Percentiles rank a stretch among this genome's conserved stretches.
These are phyloP conservation scores for Ensete glaucum DNA, from an alignment of 176 grass and related monocot genomes.

Conservation along the genomic window DNA sequence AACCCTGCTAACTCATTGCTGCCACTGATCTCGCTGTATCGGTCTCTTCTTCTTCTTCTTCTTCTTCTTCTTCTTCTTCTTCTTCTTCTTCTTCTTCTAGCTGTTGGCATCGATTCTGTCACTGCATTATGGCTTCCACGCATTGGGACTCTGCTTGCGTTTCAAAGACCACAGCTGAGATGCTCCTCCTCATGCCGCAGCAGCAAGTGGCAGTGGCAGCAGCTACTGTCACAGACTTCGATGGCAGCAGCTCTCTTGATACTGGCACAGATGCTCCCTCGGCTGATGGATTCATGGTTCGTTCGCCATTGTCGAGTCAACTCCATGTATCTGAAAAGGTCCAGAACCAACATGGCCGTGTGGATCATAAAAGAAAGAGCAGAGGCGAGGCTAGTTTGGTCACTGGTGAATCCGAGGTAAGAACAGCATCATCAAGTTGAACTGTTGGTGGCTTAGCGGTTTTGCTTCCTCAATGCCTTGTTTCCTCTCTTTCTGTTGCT, in stretches of 20 bases:
- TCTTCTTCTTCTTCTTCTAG: too few species aligned
- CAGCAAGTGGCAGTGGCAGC: too few species aligned
- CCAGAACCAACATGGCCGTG: too few species aligned
- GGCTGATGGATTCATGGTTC: not conserved
- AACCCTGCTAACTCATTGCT: too few species aligned
- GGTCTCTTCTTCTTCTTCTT: too few species aligned
- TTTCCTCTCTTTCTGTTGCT: not conserved
- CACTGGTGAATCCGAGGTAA: slow-evolving; percentile 4
- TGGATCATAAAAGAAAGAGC: slow-evolving; percentile 13
- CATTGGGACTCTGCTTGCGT: too few species aligned
- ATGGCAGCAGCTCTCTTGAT: slow-evolving; percentile 15
- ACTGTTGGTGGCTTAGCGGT: not conserved
- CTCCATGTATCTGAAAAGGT: not conserved
- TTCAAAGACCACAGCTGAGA: too few species aligned
- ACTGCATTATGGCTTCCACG: too few species aligned
- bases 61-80: too few species aligned
- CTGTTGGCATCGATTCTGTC: too few species aligned
- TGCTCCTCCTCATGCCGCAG: too few species aligned
- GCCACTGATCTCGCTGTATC: too few species aligned
- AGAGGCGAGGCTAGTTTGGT: not conserved
- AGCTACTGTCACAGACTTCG: not conserved
- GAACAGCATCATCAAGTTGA: not conserved
- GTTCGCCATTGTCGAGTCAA: not conserved
- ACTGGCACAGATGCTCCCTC: slow-evolving; percentile 9
- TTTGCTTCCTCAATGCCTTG: not conserved